Conservation (phyloP, 352 stramenopile genomes). For the Globisporangium spinosum region DNA sequence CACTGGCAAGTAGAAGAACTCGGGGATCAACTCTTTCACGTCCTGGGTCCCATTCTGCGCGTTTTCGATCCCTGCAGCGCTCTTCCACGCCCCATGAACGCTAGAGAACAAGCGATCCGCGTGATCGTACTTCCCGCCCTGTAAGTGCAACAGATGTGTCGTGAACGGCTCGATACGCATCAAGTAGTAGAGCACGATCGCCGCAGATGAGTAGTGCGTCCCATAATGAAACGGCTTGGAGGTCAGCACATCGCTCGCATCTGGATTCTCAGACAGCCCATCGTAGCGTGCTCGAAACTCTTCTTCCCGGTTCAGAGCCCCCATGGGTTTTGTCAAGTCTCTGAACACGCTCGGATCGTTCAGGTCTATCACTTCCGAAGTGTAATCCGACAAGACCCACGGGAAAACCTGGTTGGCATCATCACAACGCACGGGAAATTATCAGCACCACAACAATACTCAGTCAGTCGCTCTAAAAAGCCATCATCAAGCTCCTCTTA, state of each 20-base stretch:
- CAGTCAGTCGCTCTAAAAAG: not conserved
- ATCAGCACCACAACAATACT: not conserved
- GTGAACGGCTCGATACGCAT: constrained; percentile 97
- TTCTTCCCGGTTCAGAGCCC: constrained; percentile 91
- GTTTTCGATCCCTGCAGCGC: constrained; percentile 51
- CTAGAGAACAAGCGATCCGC: constrained; percentile 96
- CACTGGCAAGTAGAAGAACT: constrained; percentile 95
- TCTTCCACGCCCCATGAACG: constrained; percentile 91
- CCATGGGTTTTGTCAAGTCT: constrained; percentile 96
- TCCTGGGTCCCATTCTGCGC: constrained; percentile 89
- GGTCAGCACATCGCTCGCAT: constrained; percentile 38
- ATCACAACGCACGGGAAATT: not conserved
- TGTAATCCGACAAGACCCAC: constrained; percentile 97
- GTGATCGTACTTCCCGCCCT: constrained; percentile 97
- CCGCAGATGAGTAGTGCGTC: constrained; percentile 90
- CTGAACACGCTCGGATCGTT: constrained; percentile 90
- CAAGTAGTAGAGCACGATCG: constrained; percentile 97
- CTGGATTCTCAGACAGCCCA: constrained; percentile 40
- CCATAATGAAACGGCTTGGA: constrained; percentile 93
- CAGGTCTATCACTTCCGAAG: constrained; percentile 91
- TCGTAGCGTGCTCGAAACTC: constrained; percentile 73
- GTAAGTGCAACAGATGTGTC: constrained; percentile 90
- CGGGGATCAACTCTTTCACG: constrained; percentile 98
- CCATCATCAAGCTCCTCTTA: constrained; percentile 15
- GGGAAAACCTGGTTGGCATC: constrained; percentile 83